A percentile compares a stretch with the other conserved stretches of the same genome.
Conservation (phyloP, 257 asterid genomes). For the Solanum dulcamara region DNA sequence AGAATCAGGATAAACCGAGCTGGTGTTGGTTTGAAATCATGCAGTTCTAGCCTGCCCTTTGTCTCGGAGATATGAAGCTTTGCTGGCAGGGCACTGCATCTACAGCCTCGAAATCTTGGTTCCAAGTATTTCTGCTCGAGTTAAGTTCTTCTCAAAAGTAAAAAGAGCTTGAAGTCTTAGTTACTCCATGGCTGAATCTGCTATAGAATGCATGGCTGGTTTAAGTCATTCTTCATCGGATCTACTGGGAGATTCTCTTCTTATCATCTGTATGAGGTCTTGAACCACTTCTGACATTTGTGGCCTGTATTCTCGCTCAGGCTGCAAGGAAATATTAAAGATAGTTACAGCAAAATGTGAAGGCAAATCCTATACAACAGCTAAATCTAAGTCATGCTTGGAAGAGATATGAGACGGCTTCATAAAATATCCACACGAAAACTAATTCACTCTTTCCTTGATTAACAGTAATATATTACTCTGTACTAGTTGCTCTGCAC, state of each 20-base stretch:
- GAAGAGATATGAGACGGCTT: neutral
- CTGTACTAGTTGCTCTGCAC: neutral
- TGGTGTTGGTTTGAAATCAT: neutral
- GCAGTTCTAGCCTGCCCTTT: neutral
- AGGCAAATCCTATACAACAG: neutral
- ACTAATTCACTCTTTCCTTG: neutral
- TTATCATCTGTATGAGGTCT: slow-evolving; percentile 68
- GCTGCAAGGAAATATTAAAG: slow-evolving; percentile 30
- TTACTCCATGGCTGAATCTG: neutral
- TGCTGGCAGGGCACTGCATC: slow-evolving; percentile 1
- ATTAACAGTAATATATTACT: neutral
- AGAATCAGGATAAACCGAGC: slow-evolving; percentile 1
- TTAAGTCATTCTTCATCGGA: slow-evolving; percentile 40
- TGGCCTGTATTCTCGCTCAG: slow-evolving; percentile 90
- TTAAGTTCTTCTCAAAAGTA: neutral
- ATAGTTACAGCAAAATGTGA: neutral
- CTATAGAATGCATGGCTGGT: neutral
- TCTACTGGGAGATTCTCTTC: slow-evolving; percentile 66
- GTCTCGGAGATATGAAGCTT: neutral
- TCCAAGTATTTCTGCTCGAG: neutral
- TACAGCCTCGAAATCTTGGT: neutral
- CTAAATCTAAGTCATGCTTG: neutral
- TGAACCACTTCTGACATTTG: slow-evolving; percentile 91
- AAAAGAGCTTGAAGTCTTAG: neutral
- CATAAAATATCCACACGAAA: neutral